Conservation (phyloP, 805 yeast genomes). For the Yarrowia osloensis region DNA sequence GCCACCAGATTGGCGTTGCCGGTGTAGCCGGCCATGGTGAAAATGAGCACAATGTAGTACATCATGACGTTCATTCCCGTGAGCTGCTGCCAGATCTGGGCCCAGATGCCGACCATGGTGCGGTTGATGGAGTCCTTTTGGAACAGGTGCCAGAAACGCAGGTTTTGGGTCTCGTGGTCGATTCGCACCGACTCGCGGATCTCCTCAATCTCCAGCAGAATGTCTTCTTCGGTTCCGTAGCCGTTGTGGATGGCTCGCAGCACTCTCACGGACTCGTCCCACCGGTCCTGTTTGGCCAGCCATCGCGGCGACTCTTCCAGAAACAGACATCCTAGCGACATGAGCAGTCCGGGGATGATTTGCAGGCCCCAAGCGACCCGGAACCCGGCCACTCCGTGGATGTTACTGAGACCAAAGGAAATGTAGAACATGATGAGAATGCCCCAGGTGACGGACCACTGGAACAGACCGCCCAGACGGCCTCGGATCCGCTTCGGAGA, state of each 20-base stretch:
- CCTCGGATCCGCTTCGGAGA: conserved; percentile 65
- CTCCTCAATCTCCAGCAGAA: conserved; percentile 58
- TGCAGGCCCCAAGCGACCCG: conserved; percentile 65
- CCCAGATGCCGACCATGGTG: conserved; percentile 53
- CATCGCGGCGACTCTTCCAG: conserved; percentile 49
- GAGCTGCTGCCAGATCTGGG: conserved; percentile 64
- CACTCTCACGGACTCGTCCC: conserved; percentile 48
- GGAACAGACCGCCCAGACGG: conserved; percentile 60
- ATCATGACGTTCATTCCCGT: conserved; percentile 70
- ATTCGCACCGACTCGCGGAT: conserved; percentile 57
- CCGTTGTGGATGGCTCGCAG: conserved; percentile 43
- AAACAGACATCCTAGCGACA: conserved; percentile 48
- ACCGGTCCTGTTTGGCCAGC: conserved; percentile 52
- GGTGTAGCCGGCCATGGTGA: conserved; percentile 62
- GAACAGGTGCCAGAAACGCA: conserved; percentile 55
- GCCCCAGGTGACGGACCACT: conserved; percentile 65
- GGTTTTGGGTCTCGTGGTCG: conserved; percentile 52
- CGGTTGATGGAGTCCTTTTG: conserved; percentile 51
- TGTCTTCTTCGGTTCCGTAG: conserved; percentile 45
- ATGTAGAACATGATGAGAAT: conserved; percentile 62
- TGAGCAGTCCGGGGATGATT: conserved; percentile 53
- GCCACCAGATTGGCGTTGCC: conserved; percentile 56
- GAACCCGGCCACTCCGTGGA: conserved; percentile 54
- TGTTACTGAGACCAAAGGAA: conserved; percentile 53
- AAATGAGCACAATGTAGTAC: conserved; percentile 67